These are phyloP conservation scores for Lasiodiplodia citricola DNA, from an alignment of 2,329 filamentous ascomycete species.

Conservation along the genomic window DNA sequence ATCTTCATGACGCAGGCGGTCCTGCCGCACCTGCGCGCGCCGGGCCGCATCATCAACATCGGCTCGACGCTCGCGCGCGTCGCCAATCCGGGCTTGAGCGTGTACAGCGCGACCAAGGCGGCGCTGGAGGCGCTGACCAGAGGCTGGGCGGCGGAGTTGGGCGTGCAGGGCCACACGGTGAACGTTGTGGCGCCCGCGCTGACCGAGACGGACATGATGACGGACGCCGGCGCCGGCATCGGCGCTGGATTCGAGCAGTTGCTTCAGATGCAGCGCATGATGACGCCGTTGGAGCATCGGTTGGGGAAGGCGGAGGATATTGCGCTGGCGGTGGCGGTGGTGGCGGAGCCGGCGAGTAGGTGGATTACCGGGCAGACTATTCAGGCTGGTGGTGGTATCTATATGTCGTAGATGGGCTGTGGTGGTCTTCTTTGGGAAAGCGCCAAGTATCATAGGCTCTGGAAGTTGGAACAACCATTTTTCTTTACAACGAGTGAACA, in stretches of 20 bases:
- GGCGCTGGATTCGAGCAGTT: constrained; percentile 38
- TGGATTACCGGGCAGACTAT: constrained; percentile 60
- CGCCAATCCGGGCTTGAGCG: background rate
- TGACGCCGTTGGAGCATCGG: constrained; percentile 51
- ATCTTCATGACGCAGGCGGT: constrained; percentile 1
- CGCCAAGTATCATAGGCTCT: too few species aligned
- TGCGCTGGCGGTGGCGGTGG: constrained; percentile 60
- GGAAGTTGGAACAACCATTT: too few species aligned
- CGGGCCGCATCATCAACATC: constrained; percentile 1
- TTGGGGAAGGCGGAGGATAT: constrained; percentile 61
- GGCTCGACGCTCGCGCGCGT: background rate
- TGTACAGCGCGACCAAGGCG: constrained; percentile 21
- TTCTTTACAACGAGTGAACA: too few species aligned
- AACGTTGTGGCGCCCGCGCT: too few species aligned
- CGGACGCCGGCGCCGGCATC: too few species aligned
- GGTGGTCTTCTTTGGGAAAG: too few species aligned
- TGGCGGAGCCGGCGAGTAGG: constrained; percentile 55
- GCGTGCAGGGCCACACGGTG: too few species aligned
- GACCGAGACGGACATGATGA: too few species aligned
- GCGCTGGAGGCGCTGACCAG: constrained; percentile 1
- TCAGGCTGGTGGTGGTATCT: constrained; percentile 57
- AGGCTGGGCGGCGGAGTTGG: background rate
- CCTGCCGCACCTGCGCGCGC: constrained; percentile 4
- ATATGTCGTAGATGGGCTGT: background rate
- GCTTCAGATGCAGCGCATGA: background rate